Evolutionary conservation across 164 flowering plant species (phyloP).

Genomic region (Umbellularia californica): DNA sequence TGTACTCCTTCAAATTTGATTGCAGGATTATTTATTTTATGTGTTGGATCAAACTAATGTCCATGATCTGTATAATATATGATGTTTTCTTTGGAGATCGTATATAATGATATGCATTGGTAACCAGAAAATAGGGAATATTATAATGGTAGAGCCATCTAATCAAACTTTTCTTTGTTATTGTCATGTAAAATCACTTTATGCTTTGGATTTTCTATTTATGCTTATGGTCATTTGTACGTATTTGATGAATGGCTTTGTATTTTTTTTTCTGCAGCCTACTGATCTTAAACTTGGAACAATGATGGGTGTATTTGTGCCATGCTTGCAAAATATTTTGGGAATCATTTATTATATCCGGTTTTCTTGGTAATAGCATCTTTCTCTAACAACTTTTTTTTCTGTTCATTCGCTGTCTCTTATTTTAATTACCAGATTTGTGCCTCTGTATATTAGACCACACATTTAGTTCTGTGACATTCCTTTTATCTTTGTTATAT

Average conservation of each 20-base stretch:
- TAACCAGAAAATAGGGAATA: too few species aligned
- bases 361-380: conserved; percentile 77
- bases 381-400: neutral
- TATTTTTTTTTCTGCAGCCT: conserved; percentile 38
- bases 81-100: too few species aligned
- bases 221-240: neutral
- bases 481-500: too few species aligned
- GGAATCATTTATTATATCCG: conserved; percentile 98
- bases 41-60: neutral
- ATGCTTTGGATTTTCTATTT: neutral
- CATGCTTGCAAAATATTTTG: conserved; percentile 94
- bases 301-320: conserved; percentile 97
- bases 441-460: neutral
- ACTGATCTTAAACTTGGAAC: conserved; percentile 70
- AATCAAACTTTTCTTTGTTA: neutral
- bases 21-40: neutral
- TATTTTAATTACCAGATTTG: neutral
- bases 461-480: too few species aligned
- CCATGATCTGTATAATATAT: neutral
- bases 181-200: neutral
- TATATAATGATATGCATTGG: too few species aligned
- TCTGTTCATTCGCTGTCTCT: neutral
- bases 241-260: conserved; percentile 10
- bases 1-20: too few species aligned
- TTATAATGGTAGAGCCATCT: too few species aligned